phyloP scores from a whole-genome alignment of 805 yeast species.

The Wickerhamiella galacta region DNA sequence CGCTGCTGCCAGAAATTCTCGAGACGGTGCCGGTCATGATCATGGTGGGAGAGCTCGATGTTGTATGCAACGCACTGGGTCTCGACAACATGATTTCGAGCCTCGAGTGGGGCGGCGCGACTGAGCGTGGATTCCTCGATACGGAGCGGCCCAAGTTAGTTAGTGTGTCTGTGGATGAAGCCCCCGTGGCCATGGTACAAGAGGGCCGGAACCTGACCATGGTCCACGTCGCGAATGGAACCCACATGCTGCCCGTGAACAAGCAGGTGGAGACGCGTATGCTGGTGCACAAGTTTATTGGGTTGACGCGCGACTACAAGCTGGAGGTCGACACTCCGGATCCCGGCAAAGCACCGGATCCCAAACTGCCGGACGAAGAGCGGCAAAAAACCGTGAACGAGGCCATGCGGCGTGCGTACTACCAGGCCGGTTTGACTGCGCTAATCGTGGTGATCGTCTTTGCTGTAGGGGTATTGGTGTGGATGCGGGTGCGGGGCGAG shows the following conservation, averaged over 20 bases:
- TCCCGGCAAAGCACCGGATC: neutral
- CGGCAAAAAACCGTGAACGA: conserved; percentile 16
- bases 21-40: conserved; percentile 43
- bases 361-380: conserved; percentile 7
- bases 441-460: conserved; percentile 21
- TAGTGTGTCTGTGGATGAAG: conserved; percentile 33
- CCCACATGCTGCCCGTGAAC: conserved; percentile 92
- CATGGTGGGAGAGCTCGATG: conserved; percentile 77
- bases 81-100: conserved; percentile 47
- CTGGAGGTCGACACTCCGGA: neutral
- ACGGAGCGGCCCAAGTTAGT: conserved; percentile 14
- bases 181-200: conserved; percentile 29
- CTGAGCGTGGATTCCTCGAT: conserved; percentile 20
- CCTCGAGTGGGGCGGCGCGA: conserved; percentile 45
- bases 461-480: conserved; percentile 10
- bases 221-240: conserved; percentile 53
- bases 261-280: conserved; percentile 53
- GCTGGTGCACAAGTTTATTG: conserved; percentile 35
- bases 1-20: conserved; percentile 49
- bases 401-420: conserved; percentile 23
- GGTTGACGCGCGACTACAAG: conserved; percentile 8
- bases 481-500: conserved; percentile 12
- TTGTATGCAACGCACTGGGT: conserved; percentile 73
- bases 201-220: conserved; percentile 61
- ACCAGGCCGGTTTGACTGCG: conserved; percentile 24